phyloP scores from a whole-genome alignment of 805 yeast genomes.

The Kuraishia cidri region DNA sequence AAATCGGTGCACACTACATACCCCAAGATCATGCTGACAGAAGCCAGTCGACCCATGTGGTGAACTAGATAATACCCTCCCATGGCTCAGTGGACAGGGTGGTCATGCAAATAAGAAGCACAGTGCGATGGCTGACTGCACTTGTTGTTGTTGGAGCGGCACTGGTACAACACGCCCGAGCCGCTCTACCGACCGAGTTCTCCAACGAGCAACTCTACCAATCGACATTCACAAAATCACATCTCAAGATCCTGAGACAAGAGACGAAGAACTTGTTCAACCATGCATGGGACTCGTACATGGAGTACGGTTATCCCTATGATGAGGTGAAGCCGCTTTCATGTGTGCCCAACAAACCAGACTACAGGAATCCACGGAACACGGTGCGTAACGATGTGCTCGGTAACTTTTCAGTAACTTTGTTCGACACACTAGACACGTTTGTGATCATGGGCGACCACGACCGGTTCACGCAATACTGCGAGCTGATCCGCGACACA shows the following conservation, averaged over 20 bases:
- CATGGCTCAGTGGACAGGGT: no score
- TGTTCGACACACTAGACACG: conserved; percentile 75
- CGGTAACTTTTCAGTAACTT: conserved; percentile 75
- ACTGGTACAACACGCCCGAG: no score
- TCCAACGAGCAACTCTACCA: conserved; percentile 11
- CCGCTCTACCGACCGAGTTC: no score
- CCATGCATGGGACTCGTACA: conserved; percentile 70
- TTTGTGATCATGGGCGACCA: conserved; percentile 64
- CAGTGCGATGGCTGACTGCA: no score
- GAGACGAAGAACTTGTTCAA: conserved; percentile 52
- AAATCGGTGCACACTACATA: no score
- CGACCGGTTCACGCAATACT: conserved; percentile 38
- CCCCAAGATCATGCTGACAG: no score
- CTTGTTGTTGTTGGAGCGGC: no score
- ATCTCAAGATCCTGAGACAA: conserved; percentile 16
- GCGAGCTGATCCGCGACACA: conserved; percentile 24
- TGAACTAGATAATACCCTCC: no score
- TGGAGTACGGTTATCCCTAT: conserved; percentile 63
- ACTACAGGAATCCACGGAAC: conserved; percentile 41
- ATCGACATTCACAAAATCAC: conserved; percentile 15
- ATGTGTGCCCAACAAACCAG: conserved; percentile 64
- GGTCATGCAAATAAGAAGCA: no score
- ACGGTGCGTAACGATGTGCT: conserved; percentile 68
- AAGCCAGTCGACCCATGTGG: no score
- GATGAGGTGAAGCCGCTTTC: conserved; percentile 76